Evolutionary conservation across 2,329 filamentous ascomycete species (phyloP).

Genomic region (Catunica adiposa): DNA sequence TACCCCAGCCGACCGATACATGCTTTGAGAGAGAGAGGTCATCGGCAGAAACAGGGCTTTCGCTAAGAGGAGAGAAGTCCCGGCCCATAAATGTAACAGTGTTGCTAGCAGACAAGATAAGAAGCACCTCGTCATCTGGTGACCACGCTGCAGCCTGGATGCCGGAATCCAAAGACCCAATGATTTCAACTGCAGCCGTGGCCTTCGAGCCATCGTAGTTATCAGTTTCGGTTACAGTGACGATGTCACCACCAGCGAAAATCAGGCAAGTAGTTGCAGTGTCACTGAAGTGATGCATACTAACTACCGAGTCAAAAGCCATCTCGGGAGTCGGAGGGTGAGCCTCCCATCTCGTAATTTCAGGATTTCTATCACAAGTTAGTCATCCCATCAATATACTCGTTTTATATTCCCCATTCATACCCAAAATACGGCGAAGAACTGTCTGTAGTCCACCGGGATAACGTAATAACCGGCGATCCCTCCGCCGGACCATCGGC

Average conservation of each 20-base stretch:
- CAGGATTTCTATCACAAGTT: slow-evolving; percentile 18
- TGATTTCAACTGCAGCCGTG: slow-evolving; percentile 62
- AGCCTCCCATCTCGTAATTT: slow-evolving; percentile 76
- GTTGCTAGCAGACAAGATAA: slow-evolving; percentile 61
- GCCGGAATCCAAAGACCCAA: slow-evolving; percentile 83
- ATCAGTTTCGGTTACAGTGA: slow-evolving; percentile 58
- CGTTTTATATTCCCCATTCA: neutral
- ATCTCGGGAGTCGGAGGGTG: slow-evolving; percentile 64
- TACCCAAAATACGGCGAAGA: neutral
- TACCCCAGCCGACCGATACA: slow-evolving; percentile 95
- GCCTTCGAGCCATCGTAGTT: slow-evolving; percentile 16
- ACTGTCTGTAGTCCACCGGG: neutral
- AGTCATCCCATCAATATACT: slow-evolving; percentile 13
- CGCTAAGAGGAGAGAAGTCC: slow-evolving; percentile 68
- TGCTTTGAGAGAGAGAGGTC: slow-evolving; percentile 81
- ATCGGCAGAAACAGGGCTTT: slow-evolving; percentile 52
- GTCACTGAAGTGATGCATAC: slow-evolving; percentile 73
- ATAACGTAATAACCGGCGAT: neutral
- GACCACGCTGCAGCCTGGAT: slow-evolving; percentile 87
- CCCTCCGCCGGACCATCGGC: neutral
- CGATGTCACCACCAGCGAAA: slow-evolving; percentile 77
- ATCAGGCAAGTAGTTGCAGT: slow-evolving; percentile 63
- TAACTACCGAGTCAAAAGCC: slow-evolving; percentile 56
- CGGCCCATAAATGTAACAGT: slow-evolving; percentile 87
- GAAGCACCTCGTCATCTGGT: slow-evolving; percentile 80